Base-by-base conservation (phyloP, 768 basidiomycete species). In the Cystobasidium ongulense region DNA sequence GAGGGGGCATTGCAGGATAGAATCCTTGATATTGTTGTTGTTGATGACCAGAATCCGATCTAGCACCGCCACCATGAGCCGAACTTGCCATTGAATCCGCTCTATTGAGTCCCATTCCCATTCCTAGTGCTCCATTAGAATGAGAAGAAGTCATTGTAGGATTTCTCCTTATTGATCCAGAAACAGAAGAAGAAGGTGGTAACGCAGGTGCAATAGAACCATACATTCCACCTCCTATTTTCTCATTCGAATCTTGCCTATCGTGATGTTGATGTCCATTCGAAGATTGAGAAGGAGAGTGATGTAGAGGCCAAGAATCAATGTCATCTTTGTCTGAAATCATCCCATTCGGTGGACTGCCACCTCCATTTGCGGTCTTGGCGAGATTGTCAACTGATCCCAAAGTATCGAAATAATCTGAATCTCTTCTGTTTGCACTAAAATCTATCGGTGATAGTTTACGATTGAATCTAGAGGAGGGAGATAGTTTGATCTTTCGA, bases 381-480 rank as follows among this genome's bases (percentile, higher is more conserved):
- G 29, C 7, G 3, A 23, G 46, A 50, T 27, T 36, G 36, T 29
- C 53, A 41, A 39, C 35, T 38, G 63, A 38, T 46, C 41, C 36
- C 29, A 46, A 23, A 25, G 29, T 36, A n/a, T 7, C n/a, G 54
- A 39, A 54, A 54, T 35, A 31, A 21, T 59, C 53, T n/a, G 25
- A 27, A 54, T 71, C 68, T 21, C 68, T 31, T 27, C 68, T 23
- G 25, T 38, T 38, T 5, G 8, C 43, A n/a, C 35, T 36, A 31
- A 71, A 71, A 38, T 71, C 68, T 35, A 71, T 59, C 18, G 68
- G 68, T 10, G 68, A 46, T 25, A 71, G 54, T 54, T 71, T 71
- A 23, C 68, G 52, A 54, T 71, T 59, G 54, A 71, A 71, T 35
- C 68, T 46, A 18, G 50, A 57, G 1, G 68, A 71, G 3, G 68